Percentiles rank a stretch among this genome's conserved stretches.
Conservation (phyloP, 208 protist species). For the Leishmania tarentolae region DNA sequence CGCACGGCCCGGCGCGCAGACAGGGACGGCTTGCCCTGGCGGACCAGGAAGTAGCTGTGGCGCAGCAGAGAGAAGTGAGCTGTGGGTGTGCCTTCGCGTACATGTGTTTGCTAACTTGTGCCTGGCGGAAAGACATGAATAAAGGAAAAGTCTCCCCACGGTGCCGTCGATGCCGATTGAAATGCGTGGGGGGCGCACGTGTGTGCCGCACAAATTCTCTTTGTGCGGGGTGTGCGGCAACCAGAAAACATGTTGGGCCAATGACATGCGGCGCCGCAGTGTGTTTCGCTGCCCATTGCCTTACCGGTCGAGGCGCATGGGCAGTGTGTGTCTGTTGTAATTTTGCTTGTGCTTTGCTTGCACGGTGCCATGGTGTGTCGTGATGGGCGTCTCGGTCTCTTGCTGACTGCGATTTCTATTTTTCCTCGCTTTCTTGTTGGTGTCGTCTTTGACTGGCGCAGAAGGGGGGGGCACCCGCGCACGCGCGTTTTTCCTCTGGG, state of each 20-base stretch:
- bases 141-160: background rate
- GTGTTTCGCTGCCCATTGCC: background rate
- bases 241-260: background rate
- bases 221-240: background rate
- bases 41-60: background rate
- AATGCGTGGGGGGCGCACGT: background rate
- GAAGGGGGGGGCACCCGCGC: too few species aligned
- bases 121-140: too few species aligned
- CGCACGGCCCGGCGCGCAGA: too few species aligned
- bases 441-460: too few species aligned
- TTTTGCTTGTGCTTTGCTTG: background rate
- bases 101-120: background rate
- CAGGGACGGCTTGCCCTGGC: background rate
- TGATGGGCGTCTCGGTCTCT: too few species aligned
- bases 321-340: background rate
- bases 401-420: too few species aligned
- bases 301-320: background rate
- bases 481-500: too few species aligned
- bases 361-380: background rate
- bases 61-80: background rate
- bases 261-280: background rate
- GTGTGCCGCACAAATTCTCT: background rate
- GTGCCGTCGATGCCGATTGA: background rate
- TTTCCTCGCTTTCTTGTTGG: too few species aligned
- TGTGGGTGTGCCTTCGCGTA: background rate